Evolutionary conservation across 306 rosid species (phyloP), one percentile per base, ranked within the genome.

Genomic region (Hippophae gyantsensis): DNA sequence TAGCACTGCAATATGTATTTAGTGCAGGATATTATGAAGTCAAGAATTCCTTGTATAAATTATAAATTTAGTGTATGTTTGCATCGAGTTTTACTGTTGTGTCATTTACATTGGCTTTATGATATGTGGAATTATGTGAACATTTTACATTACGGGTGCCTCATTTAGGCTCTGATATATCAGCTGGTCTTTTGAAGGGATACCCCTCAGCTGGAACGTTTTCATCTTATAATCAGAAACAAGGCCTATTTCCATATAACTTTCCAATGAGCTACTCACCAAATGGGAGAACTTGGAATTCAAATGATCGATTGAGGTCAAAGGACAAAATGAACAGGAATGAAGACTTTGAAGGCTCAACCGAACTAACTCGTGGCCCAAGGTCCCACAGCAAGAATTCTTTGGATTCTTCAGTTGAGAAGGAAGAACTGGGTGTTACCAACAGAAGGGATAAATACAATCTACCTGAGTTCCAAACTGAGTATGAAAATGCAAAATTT

Each of bases 341-440:
- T 49, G 78, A 64, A 70, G 80, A 81, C 47, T 78, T 74, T 58
- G 83, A 77, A 71, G 68, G 60, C 61, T 46, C 74, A 49, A 41
- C 68, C 38, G 86, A 83, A 64, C 64, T 83, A 65, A 74, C 71
- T 44, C 85, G 94, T 11, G 96, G 94, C 62, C 96, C 96, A 14
- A 76, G 94, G 74, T 78, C 83, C 43, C 43, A 43, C 57, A 70
- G 65, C 65, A 69, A 60, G 69, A 74, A 55, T 71, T 69, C 61
- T 13, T 71, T 58, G 48, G 77, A 65, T 25, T 47, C 82, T 6
- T 54, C 86, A 6, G 38, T 54, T 44, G 79, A 77, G 63, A 77
- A 70, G 73, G 76, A 76, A 49, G 90, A 66, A 2, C 23, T 81
- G 67, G 71, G 73, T 6, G 38, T 73, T 42, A 5, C 73, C 5